Evolutionary conservation across 768 basidiomycete genomes (phyloP).

Genomic region (Lactarius indigo): DNA sequence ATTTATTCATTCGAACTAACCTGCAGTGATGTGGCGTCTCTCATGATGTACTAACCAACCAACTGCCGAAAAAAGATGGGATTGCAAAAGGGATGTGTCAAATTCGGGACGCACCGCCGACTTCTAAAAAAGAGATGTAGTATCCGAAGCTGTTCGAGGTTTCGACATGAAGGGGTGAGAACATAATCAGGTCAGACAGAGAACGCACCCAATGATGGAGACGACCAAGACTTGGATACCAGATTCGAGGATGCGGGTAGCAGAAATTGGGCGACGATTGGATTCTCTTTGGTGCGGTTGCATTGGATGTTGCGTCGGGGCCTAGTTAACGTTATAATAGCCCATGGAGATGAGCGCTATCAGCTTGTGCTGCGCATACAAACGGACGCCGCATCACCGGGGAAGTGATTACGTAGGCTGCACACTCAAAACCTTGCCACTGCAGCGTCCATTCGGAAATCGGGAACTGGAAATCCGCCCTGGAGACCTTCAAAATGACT

Average conservation of each 20-base stretch:
- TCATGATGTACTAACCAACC: conserved; percentile 21
- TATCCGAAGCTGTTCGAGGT: conserved; percentile 13
- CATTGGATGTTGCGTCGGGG: neutral
- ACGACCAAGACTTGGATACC: conserved; percentile 19
- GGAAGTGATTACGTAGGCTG: conserved; percentile 3
- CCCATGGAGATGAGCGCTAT: neutral
- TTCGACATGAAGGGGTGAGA: neutral
- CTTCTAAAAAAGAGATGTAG: conserved; percentile 23
- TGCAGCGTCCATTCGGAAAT: neutral
- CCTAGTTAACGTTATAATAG: neutral
- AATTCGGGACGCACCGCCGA: conserved; percentile 20
- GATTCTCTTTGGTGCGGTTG: conserved; percentile 4
- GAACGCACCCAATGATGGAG: conserved; percentile 22
- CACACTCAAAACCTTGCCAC: neutral
- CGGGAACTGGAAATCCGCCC: neutral
- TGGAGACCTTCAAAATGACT: conserved; percentile 1
- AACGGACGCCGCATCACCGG: neutral
- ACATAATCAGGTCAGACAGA: too few relatives aligned
- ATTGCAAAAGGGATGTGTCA: neutral
- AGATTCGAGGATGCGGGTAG: conserved; percentile 6
- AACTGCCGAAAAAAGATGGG: conserved; percentile 7
- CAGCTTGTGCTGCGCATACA: neutral
- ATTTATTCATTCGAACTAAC: neutral
- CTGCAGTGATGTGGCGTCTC: conserved; percentile 12
- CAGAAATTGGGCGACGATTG: neutral